Evolutionary conservation across 225 moss, liverwort and hornwort genomes (phyloP), one percentile per base, ranked within the genome.

Genomic region (Marchantia paleacea): DNA sequence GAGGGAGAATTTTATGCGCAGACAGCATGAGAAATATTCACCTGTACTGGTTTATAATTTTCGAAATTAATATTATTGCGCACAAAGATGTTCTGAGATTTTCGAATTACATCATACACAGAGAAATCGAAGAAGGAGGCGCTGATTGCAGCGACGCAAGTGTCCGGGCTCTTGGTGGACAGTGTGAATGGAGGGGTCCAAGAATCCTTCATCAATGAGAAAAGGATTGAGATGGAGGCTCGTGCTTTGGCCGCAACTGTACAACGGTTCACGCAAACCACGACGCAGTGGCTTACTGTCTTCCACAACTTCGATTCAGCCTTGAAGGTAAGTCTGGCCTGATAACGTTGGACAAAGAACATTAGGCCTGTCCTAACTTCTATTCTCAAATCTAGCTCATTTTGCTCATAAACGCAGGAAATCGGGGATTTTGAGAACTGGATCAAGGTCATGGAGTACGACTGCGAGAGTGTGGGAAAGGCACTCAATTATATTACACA

Each of bases 351-450:
- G 20, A 29, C n/a, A 22, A 7, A 29, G 7, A 8, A 6, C 24
- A 63, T 19, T 63, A 7, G 8, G 51, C 12, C 11, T 31, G 24
- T 12, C n/a, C 39, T 2, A 39, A 39, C 5, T 39, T 39, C 18
- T 55, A 16, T 58, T 12, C 58, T 58, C 18, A 15, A 16, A 16
- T n/a, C 18, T 58, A 15, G 22, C n/a, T 12, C 6, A 10, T 20
- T 3, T 1, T 65, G n/a, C 4, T 11, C 3, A 13, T 12, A 7
- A 65, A 24, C 31, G 58, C 88, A 95, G 91, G 95, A 95, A 83
- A 93, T 95, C 67, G 95, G 95, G n/a, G 95, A 95, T 82, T 95
- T 95, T 67, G 95, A 93, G 76, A 95, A 93, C 67, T 95, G 95
- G 95, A 92, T 95, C 77, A 93, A 91, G 79, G 89, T 90, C 57